These are phyloP conservation scores for Cutaneotrichosporon curvatum DNA, from an alignment of 1,284 basidiomycete species.

Conservation along the genomic window DNA sequence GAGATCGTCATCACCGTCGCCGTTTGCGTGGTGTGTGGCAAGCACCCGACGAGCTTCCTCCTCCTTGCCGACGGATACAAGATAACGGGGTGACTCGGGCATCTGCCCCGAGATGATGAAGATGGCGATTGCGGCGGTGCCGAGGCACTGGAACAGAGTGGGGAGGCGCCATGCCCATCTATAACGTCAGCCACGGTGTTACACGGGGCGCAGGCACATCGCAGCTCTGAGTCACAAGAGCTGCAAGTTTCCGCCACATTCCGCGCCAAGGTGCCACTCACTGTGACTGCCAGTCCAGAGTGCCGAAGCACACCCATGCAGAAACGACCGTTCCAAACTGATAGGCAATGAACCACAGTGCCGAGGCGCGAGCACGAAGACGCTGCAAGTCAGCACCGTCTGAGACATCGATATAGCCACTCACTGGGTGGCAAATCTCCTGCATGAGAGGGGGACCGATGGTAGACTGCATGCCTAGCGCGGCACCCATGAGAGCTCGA, in stretches of 20 bases:
- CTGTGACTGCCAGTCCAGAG: too few species aligned
- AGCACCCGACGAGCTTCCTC: slow-evolving; percentile 10
- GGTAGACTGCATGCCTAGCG: slow-evolving; percentile 26
- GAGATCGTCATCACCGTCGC: slow-evolving; percentile 7
- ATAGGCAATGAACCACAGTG: slow-evolving; percentile 19
- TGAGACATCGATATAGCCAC: too few species aligned
- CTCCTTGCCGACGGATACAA: slow-evolving; percentile 9
- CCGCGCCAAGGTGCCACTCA: too few species aligned
- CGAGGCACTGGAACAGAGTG: slow-evolving; percentile 9
- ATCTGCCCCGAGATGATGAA: slow-evolving; percentile 1
- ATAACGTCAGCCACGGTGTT: too few species aligned
- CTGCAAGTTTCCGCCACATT: too few species aligned
- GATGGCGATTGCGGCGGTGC: too few species aligned
- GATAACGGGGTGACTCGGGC: slow-evolving; percentile 12
- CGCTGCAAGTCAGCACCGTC: too few species aligned
- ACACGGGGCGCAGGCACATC: too few species aligned
- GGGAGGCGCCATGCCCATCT: slow-evolving; percentile 26
- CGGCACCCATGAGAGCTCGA: slow-evolving; percentile 23
- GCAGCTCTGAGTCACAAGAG: slow-evolving; percentile 15
- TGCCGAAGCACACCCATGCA: slow-evolving; percentile 20
- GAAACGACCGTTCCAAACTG: slow-evolving; percentile 25
- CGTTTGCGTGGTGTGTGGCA: slow-evolving; percentile 19
- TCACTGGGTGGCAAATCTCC: slow-evolving; percentile 25
- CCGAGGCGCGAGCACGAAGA: slow-evolving; percentile 12
- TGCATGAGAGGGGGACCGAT: slow-evolving; percentile 21